Percentiles rank a stretch among this genome's conserved stretches.
Conservation (phyloP, 2,329 filamentous ascomycete genomes). For the Clonostachys rosea region DNA sequence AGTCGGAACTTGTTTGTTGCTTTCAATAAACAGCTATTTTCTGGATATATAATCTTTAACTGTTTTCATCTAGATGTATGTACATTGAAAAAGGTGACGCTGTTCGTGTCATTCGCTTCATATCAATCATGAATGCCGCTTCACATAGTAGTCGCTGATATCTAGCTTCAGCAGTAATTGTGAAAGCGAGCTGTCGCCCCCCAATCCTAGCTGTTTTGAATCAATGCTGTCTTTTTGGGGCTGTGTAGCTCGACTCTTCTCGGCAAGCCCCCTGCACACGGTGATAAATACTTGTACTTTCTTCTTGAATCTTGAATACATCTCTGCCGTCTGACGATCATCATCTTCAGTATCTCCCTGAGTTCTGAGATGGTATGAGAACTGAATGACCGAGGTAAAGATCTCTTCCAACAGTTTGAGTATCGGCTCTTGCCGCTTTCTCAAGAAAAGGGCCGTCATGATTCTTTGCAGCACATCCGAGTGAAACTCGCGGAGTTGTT, state of each 20-base stretch:
- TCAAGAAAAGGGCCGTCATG: constrained; percentile 66
- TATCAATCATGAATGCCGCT: constrained; percentile 3
- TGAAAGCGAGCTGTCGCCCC: constrained; percentile 56
- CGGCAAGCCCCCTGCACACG: constrained; percentile 64
- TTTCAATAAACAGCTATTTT: too few relatives aligned
- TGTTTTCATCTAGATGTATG: too few relatives aligned
- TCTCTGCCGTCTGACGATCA: constrained; percentile 17
- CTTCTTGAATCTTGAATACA: constrained; percentile 65
- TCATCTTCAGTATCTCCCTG: constrained; percentile 10
- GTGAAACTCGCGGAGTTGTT: constrained; percentile 64
- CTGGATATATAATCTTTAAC: too few relatives aligned
- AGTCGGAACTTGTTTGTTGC: too few relatives aligned
- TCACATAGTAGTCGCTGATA: constrained; percentile 62
- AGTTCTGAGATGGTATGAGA: constrained; percentile 50
- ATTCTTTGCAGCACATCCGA: constrained; percentile 72
- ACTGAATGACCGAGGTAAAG: constrained; percentile 66
- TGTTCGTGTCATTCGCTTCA: background rate
- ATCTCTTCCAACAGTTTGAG: constrained; percentile 72
- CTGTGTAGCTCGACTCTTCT: constrained; percentile 37
- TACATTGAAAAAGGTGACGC: too few relatives aligned
- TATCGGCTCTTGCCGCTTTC: constrained; percentile 70
- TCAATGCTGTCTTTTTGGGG: constrained; percentile 11
- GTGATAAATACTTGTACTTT: constrained; percentile 71
- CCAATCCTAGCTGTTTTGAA: constrained; percentile 28
- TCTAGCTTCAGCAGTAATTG: constrained; percentile 67